phyloP scores from a whole-genome alignment of 176 grass and related monocot genomes.

The Carex cristatella region DNA sequence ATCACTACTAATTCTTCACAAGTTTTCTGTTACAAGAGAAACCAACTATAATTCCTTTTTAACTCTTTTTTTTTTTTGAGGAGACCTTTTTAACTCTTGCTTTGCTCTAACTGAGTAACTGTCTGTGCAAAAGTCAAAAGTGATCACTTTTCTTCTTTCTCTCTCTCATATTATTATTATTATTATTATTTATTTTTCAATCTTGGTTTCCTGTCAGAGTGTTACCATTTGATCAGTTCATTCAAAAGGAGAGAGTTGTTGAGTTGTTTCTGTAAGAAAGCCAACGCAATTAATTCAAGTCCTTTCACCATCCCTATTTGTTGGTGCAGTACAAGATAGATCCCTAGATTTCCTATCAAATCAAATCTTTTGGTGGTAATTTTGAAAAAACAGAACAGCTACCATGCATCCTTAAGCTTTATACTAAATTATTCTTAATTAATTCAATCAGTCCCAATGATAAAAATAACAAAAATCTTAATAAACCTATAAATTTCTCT shows the following conservation, averaged over 20 bases:
- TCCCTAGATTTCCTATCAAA: conserved; percentile 15
- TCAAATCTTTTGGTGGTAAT: not conserved
- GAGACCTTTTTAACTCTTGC: not conserved
- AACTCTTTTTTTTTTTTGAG: too few species aligned
- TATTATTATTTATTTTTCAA: not conserved
- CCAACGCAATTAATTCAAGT: not conserved
- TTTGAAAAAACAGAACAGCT: not conserved
- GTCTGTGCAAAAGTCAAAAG: not conserved
- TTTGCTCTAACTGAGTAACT: not conserved
- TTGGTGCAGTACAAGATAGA: not conserved
- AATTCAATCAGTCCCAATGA: not conserved
- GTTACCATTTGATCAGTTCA: not conserved
- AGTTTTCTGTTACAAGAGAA: conserved; percentile 15
- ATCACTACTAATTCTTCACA: conserved; percentile 6
- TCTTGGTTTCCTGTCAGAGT: not conserved
- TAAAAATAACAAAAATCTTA: not conserved
- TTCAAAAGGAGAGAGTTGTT: not conserved
- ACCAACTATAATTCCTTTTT: not conserved
- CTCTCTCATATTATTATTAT: too few species aligned
- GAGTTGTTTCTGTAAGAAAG: not conserved
- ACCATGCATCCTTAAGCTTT: not conserved
- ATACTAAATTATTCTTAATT: not conserved
- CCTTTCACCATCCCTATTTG: conserved; percentile 1
- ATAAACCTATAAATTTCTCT: not conserved
- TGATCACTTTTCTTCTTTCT: not conserved